Conservation (phyloP, 192 early-diverging fungal genomes). For the Coemansia sp. region DNA sequence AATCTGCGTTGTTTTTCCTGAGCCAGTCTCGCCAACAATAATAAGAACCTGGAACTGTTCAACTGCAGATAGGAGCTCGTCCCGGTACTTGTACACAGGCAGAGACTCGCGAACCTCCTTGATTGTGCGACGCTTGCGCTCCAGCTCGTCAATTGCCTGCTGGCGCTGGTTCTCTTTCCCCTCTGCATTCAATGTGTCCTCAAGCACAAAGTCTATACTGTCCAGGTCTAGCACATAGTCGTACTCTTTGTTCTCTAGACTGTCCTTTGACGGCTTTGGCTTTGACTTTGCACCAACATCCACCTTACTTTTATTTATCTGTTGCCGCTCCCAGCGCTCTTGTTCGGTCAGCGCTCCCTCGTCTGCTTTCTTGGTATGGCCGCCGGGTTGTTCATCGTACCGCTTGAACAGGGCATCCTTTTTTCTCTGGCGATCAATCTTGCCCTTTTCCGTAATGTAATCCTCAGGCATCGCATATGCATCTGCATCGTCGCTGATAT, state of each 20-base stretch:
- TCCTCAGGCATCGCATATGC: conserved; percentile 90
- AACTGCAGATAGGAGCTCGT: conserved; percentile 81
- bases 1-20: conserved; percentile 98
- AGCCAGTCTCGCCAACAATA: conserved; percentile 96
- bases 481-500: conserved; percentile 75
- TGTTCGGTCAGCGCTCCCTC: conserved; percentile 63
- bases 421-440: conserved; percentile 93
- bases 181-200: conserved; percentile 62
- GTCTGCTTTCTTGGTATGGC: conserved; percentile 37
- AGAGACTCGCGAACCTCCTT: conserved; percentile 67
- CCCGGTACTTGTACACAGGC: conserved; percentile 86
- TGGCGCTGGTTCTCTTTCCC: conserved; percentile 61
- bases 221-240: conserved; percentile 95
- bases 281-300: conserved; percentile 59
- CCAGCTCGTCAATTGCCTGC: conserved; percentile 61
- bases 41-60: conserved; percentile 85
- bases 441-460: conserved; percentile 98
- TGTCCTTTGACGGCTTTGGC: conserved; percentile 39
- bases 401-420: conserved; percentile 82
- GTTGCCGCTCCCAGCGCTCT: conserved; percentile 89
- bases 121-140: conserved; percentile 63
- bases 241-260: conserved; percentile 64
- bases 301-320: conserved; percentile 65
- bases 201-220: conserved; percentile 87
- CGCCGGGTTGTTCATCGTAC: conserved; percentile 75